Base-by-base conservation (phyloP, 1,284 basidiomycete genomes). In the Irpex sp. region DNA sequence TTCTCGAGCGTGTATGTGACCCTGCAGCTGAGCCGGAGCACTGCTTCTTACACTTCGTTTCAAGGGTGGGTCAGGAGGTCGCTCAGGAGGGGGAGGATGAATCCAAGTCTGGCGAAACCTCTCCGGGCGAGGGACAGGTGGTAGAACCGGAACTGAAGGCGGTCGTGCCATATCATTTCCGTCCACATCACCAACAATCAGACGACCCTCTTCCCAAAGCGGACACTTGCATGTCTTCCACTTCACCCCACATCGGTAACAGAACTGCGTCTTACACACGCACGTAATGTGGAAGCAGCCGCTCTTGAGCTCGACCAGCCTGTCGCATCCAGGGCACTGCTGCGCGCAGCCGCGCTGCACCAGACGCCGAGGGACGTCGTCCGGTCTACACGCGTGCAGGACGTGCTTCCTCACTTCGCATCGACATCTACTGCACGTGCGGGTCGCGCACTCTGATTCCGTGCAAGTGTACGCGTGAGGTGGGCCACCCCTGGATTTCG, bases 351-450 rank as follows among this genome's bases (percentile, higher is more conserved):
- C 59, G 3, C 58, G 51, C 13, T 36, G 26, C 47, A 59, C 6
- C n/a, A 62, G 11, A 36, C 49, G 48, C 26, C 34, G 58, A 19
- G 17, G 60, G 71, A 73, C 5, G 26, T 49, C 58, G 62, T 67
- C 66, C 4, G 60, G 56, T 19, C 56, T 17, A 62, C 73, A 74
- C 5, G 49, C 55, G 58, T 70, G 71, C 17, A 58, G 21, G 38
- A 56, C 56, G 55, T 58, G 58, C 9, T 57, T 48, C 64, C 58
- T 66, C 40, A 72, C 64, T 21, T 65, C 64, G 52, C 60, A 47
- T 55, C 67, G 64, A 64, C 73, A 74, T 34, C 66, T 60, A 11
- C 65, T 64, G 63, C 73, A 74, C 34, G 73, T 74, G 26, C 60
- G 62, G 7, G 69, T 68, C 51, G 44, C 47, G 61, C 72, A 74